Base-by-base conservation (phyloP, 2,329 filamentous ascomycete species). In the Ceratocystis lukuohia region DNA sequence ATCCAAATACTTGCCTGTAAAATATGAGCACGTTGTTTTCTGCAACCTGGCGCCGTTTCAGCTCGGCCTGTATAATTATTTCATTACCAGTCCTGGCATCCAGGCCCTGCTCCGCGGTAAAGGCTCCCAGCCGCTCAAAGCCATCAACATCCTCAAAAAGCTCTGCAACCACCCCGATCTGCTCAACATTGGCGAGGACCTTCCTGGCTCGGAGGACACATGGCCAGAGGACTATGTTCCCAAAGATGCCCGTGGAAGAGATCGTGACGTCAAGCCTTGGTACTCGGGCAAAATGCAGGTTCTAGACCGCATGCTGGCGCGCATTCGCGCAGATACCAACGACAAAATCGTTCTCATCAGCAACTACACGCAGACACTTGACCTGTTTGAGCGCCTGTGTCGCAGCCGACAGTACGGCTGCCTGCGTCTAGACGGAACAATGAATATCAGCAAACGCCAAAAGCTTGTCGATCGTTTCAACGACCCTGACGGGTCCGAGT, bases 321-420 rank as follows among this genome's bases (percentile, higher is more conserved):
- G 93, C 33, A 99, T 99, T 71, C 89, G 91, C 17, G 87, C 92
- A 71, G 93, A 97, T 72, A 97, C 94, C 0, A 96, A 96, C 72
- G 94, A 99, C 82, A 99, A 99, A 76, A 99, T 99, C 72, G 94
- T 99, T 12, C 84, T 99, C 67, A 99, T 99, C 75, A 96, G 91
- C 76, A 99, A 99, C 74, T 99, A 97, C 76, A 99, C 94, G 0
- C 89, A 94, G 71, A 99, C 94, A 0, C 82, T 99, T 3, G 94
- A 99, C 75, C 81, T 99, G 2, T 97, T 99, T 73, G 92, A 96
- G 71, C 87, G 86, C 69, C 82, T 99, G 7, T 99, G 94, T 74
- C 89, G 93, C 53, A 83, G 85, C 66, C 88, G 91, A 17, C 83
- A 82, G 2, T 99, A 99, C 72, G 93, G 93, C 50, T 88, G 81